phyloP scores from a whole-genome alignment of 768 basidiomycete genomes.

The Mycena metata region DNA sequence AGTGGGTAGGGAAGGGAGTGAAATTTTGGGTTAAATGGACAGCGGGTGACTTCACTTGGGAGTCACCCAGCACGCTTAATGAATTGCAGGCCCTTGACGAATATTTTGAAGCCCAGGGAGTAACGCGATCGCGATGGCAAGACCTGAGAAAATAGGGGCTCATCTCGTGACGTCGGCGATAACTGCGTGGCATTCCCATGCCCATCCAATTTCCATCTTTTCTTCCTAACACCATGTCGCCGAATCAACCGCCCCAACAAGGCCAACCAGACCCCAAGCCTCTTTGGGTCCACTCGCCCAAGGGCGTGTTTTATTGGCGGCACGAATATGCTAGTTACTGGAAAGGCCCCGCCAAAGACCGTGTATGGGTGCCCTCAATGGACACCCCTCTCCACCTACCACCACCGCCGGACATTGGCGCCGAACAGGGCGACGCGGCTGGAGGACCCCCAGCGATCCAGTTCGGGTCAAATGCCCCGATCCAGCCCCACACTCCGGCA shows the following conservation, averaged over 20 bases:
- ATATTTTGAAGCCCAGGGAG: background rate
- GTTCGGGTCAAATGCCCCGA: too few species aligned
- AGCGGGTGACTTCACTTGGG: constrained; percentile 1
- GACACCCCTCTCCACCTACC: background rate
- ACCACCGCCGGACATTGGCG: background rate
- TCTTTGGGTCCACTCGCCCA: background rate
- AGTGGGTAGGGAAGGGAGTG: background rate
- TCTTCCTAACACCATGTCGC: background rate
- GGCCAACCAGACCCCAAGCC: background rate
- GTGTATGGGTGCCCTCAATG: background rate
- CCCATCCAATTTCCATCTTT: background rate
- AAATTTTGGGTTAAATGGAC: background rate
- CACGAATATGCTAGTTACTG: background rate
- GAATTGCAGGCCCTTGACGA: background rate
- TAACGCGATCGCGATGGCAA: background rate
- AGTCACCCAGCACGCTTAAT: background rate
- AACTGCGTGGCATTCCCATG: too few species aligned
- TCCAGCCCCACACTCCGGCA: background rate
- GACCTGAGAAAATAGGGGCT: background rate
- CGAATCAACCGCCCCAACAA: background rate
- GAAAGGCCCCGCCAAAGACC: background rate
- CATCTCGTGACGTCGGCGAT: background rate
- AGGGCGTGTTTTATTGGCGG: background rate
- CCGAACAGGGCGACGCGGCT: too few species aligned
- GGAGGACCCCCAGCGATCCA: too few species aligned